A percentile compares a stretch with the other conserved stretches of the same genome.
Evolutionary conservation across 2,329 filamentous ascomycete genomes (phyloP).

Genomic region (Hypoxylon sp.): DNA sequence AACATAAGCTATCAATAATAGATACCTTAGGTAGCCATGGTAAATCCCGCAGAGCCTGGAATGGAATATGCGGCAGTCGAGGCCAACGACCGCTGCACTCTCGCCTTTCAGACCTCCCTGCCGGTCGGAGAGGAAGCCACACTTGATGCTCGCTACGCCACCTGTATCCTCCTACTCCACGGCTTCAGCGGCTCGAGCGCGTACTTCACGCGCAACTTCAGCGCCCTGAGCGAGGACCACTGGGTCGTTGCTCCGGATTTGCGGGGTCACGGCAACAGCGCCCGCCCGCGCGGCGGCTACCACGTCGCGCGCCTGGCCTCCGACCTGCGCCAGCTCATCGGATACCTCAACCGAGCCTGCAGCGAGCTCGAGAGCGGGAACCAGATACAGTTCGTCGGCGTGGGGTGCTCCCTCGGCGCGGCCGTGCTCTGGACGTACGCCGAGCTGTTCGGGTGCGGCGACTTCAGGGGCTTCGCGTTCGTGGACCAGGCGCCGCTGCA

Average conservation of each 20-base stretch:
- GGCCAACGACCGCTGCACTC: constrained; percentile 53
- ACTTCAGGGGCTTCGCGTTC: constrained; percentile 54
- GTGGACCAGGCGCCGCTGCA: constrained; percentile 59
- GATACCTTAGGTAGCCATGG: constrained; percentile 4
- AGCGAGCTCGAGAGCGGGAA: not conserved
- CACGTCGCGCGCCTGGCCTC: constrained; percentile 57
- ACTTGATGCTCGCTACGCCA: constrained; percentile 35
- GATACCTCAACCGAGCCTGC: constrained; percentile 41
- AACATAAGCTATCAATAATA: not conserved
- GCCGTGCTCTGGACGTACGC: constrained; percentile 57
- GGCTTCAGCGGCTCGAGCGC: constrained; percentile 57
- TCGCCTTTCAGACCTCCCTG: constrained; percentile 55
- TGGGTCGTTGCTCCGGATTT: constrained; percentile 58
- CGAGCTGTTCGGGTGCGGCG: constrained; percentile 54
- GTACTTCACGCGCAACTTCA: constrained; percentile 55
- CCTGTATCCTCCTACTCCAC: constrained; percentile 55
- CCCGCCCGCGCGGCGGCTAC: constrained; percentile 52
- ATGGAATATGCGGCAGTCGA: constrained; percentile 50
- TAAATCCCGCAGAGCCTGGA: constrained; percentile 24
- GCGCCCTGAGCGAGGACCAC: constrained; percentile 44
- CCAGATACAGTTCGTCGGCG: constrained; percentile 47
- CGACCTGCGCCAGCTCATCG: constrained; percentile 53
- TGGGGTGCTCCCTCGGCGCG: constrained; percentile 58
- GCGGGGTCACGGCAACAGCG: constrained; percentile 56
- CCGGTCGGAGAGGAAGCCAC: constrained; percentile 30